A percentile compares a stretch with the other conserved stretches of the same genome.
phyloP scores from a whole-genome alignment of 345 rosid species.

The Brassica carinata region DNA sequence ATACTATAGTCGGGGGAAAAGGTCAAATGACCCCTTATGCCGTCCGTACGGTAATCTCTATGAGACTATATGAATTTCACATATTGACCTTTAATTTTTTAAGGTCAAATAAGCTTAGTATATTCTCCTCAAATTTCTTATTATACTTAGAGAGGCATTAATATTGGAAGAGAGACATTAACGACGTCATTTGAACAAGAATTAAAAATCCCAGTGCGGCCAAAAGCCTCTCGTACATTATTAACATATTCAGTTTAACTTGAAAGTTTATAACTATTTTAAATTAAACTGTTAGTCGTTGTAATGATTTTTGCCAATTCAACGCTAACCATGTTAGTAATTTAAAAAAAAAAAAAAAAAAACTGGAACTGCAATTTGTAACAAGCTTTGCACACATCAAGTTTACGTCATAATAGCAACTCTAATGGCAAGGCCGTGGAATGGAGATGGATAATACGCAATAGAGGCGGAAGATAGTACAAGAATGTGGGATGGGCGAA shows the following conservation, averaged over 20 bases:
- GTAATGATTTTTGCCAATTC: background rate
- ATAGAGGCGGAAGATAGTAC: no score
- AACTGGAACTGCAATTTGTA: background rate
- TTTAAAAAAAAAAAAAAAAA: background rate
- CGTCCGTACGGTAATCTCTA: slow-evolving; percentile 6
- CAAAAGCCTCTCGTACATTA: background rate
- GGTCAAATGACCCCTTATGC: background rate
- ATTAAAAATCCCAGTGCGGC: background rate
- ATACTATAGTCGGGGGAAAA: background rate
- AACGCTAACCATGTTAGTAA: background rate
- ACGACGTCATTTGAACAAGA: background rate
- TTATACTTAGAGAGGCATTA: background rate
- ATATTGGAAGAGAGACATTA: background rate
- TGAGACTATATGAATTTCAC: background rate
- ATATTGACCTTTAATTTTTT: background rate
- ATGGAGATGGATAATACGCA: no score
- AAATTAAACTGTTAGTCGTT: background rate
- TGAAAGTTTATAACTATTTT: background rate
- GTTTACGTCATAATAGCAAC: background rate
- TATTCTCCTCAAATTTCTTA: background rate
- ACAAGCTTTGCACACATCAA: background rate
- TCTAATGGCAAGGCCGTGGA: no score
- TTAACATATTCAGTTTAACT: background rate
- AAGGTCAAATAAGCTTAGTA: background rate
- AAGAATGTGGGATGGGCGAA: no score